phyloP scores from a whole-genome alignment of 441 rosid genomes.

The Cnidoscolus chayamansa region DNA sequence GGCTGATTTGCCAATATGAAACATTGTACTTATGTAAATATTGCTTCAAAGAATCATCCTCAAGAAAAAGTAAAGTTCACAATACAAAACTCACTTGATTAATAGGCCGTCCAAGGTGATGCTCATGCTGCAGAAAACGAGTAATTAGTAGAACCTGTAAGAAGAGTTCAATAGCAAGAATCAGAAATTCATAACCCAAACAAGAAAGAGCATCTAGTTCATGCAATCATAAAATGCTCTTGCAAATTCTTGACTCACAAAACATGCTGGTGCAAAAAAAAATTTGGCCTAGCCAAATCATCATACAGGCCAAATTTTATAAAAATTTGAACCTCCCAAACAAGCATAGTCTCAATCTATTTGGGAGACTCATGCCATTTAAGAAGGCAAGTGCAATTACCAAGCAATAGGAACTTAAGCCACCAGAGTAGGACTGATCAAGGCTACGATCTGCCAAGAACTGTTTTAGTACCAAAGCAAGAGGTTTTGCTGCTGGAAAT shows the following conservation, averaged over 20 bases:
- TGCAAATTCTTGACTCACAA: not conserved
- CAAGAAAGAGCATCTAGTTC: not conserved
- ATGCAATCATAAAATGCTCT: not conserved
- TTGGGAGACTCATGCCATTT: not conserved
- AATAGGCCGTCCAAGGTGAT: conserved; percentile 85
- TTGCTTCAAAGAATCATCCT: not conserved
- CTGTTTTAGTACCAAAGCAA: conserved; percentile 95
- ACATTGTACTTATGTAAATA: too few relatives aligned
- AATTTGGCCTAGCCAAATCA: not conserved
- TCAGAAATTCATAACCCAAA: conserved; percentile 10
- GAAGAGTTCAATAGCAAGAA: conserved; percentile 7
- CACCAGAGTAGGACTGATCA: conserved; percentile 98
- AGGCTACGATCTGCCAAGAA: conserved; percentile 98
- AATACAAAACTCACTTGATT: conserved; percentile 56
- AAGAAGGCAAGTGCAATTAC: conserved; percentile 38
- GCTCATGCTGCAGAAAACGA: conserved; percentile 95
- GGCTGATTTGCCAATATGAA: too few relatives aligned
- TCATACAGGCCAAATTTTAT: not conserved
- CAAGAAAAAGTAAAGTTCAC: not conserved
- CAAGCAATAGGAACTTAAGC: conserved; percentile 98
- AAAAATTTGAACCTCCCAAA: not conserved
- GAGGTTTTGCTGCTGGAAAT: conserved; percentile 93
- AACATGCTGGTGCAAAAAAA: not conserved
- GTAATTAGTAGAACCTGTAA: conserved; percentile 79
- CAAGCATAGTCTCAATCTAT: not conserved